Evolutionary conservation across 2,329 filamentous ascomycete genomes (phyloP), one percentile per base, ranked within the genome.

Genomic region (Aspergillus pseudonomiae): DNA sequence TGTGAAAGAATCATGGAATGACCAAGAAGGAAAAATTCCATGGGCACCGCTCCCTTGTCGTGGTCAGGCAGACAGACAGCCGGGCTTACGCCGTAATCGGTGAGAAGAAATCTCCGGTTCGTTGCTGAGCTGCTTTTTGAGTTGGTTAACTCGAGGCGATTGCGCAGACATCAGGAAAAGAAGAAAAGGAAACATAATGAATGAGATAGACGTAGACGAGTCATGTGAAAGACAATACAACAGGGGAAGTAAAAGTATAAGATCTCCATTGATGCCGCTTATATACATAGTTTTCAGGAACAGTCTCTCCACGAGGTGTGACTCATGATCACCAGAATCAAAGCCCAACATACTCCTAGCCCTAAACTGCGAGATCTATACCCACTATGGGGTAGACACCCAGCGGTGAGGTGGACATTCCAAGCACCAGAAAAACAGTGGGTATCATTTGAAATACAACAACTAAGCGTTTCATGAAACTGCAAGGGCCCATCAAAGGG

Each of bases 391-490:
- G 46, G 53, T 46, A 41, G 21, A 34, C 46, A 48, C 60, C 56
- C n/a, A 62, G 28, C 41, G 60, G 48, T 62, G 56, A 62, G 39
- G 60, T 62, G 61, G 61, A 59, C 57, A 57, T 41, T 39, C 57
- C 60, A 45, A 41, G 58, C 26, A 63, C 61, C 61, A 63, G 58
- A 63, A 56, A 48, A 63, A 55, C 50, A 63, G 50, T 59, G 61
- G 61, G 61, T 63, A 63, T 63, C 61, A 63, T 54, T 48, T 41
- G 41, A 59, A 59, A 41, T 45, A 36, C 48, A 63, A 63, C 59
- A 62, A 56, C 62, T 53, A 57, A 57, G 53, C 53, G 61, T 54
- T 60, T 59, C 60, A 54, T 52, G 39, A 32, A 6, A 45, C 55
- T 52, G 56, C 9, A 58, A 11, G 53, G 45, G 34, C 45, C 52